Evolutionary conservation across 768 basidiomycete species (phyloP).

Genomic region (Russula sp.): DNA sequence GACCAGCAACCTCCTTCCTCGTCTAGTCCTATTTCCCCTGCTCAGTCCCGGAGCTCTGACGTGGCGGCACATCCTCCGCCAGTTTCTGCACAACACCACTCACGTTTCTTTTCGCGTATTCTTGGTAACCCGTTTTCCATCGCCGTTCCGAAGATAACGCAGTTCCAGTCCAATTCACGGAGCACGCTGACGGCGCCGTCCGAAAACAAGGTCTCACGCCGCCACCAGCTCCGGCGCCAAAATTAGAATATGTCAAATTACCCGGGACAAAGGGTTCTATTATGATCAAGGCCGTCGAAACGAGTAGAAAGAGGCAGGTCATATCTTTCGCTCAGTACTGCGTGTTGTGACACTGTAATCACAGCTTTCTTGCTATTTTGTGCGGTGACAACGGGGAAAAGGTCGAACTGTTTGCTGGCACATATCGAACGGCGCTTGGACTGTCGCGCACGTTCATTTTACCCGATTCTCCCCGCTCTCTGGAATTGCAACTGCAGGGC

Average conservation of each 20-base stretch:
- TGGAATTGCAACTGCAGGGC: constrained; percentile 86
- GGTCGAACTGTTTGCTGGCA: constrained; percentile 90
- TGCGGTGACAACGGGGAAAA: constrained; percentile 93
- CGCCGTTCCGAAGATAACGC: constrained; percentile 60
- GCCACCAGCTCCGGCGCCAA: constrained; percentile 66
- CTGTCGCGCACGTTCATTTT: constrained; percentile 92
- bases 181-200: constrained; percentile 44
- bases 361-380: constrained; percentile 85
- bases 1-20: constrained; percentile 10
- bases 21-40: neutral
- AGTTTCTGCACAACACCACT: constrained; percentile 41
- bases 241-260: constrained; percentile 88
- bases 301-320: constrained; percentile 75
- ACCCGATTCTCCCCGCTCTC: constrained; percentile 82
- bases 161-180: constrained; percentile 34
- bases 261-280: constrained; percentile 87
- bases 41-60: constrained; percentile 10
- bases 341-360: constrained; percentile 1
- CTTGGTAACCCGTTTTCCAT: constrained; percentile 60
- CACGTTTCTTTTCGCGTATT: constrained; percentile 70
- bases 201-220: constrained; percentile 38
- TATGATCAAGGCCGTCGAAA: constrained; percentile 84
- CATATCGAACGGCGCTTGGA: constrained; percentile 83
- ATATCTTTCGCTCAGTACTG: neutral
- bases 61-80: constrained; percentile 31